Evolutionary conservation across 176 grass and related monocot genomes (phyloP).

Genomic region (Bolboschoenus planiculmis): DNA sequence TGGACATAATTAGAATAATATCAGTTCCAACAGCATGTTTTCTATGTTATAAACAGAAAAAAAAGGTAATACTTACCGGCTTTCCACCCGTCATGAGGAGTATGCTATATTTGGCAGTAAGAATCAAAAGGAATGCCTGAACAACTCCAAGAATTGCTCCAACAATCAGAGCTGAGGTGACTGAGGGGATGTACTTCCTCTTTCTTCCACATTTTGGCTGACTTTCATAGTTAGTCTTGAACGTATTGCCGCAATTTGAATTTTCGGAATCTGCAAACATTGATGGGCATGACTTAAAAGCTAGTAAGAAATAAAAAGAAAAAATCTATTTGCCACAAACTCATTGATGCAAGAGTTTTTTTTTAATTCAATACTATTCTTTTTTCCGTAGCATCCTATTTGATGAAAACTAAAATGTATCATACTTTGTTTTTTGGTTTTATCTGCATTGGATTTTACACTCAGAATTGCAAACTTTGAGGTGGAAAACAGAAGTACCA

Average conservation of each 20-base stretch:
- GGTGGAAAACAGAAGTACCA: conserved; percentile 32
- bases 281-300: not conserved
- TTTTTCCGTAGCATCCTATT: not conserved
- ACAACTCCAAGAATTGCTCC: conserved; percentile 77
- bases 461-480: not conserved
- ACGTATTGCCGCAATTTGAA: conserved; percentile 27
- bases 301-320: not conserved
- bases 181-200: conserved; percentile 86
- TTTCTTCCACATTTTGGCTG: conserved; percentile 32
- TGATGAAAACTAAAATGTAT: not conserved
- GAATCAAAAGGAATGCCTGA: conserved; percentile 70
- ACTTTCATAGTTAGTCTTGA: conserved; percentile 30
- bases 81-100: conserved; percentile 70
- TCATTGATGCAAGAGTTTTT: not conserved
- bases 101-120: conserved; percentile 53
- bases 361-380: not conserved
- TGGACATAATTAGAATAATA: not conserved
- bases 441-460: too few species aligned
- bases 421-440: too few species aligned
- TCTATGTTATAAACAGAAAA: not conserved
- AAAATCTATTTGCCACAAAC: not conserved
- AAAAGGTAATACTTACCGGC: conserved; percentile 33
- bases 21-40: not conserved
- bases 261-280: conserved; percentile 44
- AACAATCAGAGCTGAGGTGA: conserved; percentile 79